Evolutionary conservation across 2,329 filamentous ascomycete species (phyloP), one percentile per base, ranked within the genome.

Genomic region (Fusarium armeniacum): DNA sequence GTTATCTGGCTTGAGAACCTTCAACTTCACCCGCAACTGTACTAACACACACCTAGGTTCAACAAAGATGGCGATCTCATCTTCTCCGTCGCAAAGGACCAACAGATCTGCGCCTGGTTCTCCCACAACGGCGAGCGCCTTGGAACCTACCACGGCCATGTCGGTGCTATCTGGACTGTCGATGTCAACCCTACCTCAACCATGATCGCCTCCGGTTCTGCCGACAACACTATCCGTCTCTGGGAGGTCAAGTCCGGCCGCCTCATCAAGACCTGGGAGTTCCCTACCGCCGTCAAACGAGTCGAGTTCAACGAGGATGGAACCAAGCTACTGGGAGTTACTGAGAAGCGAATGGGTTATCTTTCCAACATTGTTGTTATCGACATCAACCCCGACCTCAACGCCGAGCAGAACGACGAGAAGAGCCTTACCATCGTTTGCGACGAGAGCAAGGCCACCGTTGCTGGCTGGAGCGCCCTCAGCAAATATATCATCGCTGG

Each of bases 131-230:
- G 96, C 84, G 96, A 99, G 87, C 92, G 96, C 77, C 88, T 98
- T 77, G 96, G 96, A 78, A 96, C 95, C 76, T 99, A 98, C 85
- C 91, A 93, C 80, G 96, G 96, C 81, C 96, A 99, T 84, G 92
- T 97, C 82, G 96, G 96, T 83, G 95, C 96, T 76, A 92, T 99
- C 85, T 99, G 96, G 96, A 98, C 96, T 69, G 92, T 99, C 82
- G 96, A 99, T 80, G 91, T 97, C 78, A 93, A 97, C 84, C 94
- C 95, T 72, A 94, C 94, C 77, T 93, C 91, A 71, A 93, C 92
- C 77, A 89, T 99, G 78, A 91, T 98, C 79, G 96, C 95, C 78
- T 97, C 93, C 67, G 96, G 96, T 77, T 96, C 94, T 76, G 96
- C 96, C 82, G 96, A 99, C 85, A 98, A 98, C 87, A 98, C 95